Evolutionary conservation across 2,329 filamentous ascomycete genomes (phyloP).

Genomic region (Curvularia sp.): DNA sequence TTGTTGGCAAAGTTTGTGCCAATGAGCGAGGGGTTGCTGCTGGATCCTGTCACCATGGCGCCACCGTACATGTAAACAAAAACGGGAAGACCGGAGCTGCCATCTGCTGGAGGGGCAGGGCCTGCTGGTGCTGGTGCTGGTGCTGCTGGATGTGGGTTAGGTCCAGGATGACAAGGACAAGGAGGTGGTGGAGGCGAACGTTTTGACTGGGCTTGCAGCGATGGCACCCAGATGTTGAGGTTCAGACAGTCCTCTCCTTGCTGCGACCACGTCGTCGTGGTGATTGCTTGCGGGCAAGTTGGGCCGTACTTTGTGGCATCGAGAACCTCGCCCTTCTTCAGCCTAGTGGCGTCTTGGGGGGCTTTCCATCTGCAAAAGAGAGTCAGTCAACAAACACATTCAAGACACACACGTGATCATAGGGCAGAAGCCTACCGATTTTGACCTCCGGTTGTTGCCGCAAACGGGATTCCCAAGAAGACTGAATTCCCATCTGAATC

Average conservation of each 20-base stretch:
- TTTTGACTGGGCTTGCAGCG: constrained; percentile 2
- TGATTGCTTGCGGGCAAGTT: constrained; percentile 37
- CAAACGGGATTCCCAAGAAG: constrained; percentile 36
- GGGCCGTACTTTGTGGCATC: constrained; percentile 32
- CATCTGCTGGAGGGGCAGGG: constrained; percentile 6
- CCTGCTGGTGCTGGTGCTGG: background rate
- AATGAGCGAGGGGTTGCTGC: constrained; percentile 53
- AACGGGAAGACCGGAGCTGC: constrained; percentile 32
- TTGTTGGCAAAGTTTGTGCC: constrained; percentile 50
- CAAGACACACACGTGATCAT: background rate
- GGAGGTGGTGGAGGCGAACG: constrained; percentile 8
- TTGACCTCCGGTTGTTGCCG: constrained; percentile 33
- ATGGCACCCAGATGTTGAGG: constrained; percentile 40
- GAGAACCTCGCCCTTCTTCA: constrained; percentile 21
- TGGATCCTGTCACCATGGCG: constrained; percentile 52
- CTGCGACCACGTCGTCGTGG: constrained; percentile 28
- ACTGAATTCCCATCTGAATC: constrained; percentile 32
- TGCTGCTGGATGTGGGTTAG: constrained; percentile 7
- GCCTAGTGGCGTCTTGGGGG: constrained; percentile 23
- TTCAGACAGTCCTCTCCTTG: constrained; percentile 52
- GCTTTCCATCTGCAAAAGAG: constrained; percentile 27
- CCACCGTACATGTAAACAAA: constrained; percentile 57
- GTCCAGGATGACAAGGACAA: background rate
- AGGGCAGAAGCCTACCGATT: constrained; percentile 27
- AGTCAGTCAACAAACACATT: constrained; percentile 1